Conservation (phyloP, 345 rosid species). For the Durio zibethinus region DNA sequence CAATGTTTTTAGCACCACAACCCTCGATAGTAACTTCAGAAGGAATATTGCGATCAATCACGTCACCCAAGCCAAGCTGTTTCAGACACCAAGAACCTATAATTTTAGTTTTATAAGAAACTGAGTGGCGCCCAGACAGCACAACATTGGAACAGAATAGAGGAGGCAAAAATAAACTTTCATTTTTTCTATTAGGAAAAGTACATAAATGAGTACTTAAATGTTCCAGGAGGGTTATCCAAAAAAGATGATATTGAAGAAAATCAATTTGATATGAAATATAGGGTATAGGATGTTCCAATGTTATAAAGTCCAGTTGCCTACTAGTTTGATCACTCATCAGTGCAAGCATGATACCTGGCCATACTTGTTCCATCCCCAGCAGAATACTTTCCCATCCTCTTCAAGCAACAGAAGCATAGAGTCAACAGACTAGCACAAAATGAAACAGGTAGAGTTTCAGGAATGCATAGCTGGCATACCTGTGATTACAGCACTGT, state of each 20-base stretch:
- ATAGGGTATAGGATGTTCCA: not conserved
- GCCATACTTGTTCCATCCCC: conserved; percentile 99
- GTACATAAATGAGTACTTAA: not conserved
- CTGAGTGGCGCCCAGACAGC: not conserved
- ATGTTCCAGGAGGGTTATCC: not conserved
- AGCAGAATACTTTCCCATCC: conserved; percentile 72
- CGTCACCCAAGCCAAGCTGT: conserved; percentile 96
- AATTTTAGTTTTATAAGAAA: not conserved
- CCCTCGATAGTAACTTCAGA: conserved; percentile 61
- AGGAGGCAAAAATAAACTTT: not conserved
- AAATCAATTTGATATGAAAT: not conserved
- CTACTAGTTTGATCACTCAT: not conserved
- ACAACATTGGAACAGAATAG: not conserved
- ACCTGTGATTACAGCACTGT: conserved; percentile 77
- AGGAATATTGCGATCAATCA: conserved; percentile 79
- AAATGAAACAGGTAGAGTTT: not conserved
- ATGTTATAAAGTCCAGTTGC: not conserved
- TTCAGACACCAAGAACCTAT: not conserved
- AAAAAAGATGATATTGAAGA: not conserved
- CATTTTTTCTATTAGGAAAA: not conserved
- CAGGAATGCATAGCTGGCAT: conserved; percentile 5
- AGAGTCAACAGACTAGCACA: not conserved
- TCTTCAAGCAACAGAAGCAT: conserved; percentile 44
- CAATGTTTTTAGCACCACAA: conserved; percentile 54
- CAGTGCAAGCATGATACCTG: conserved; percentile 55